phyloP scores from a whole-genome alignment of 2,329 filamentous ascomycete species.

The Chaetomiaceae sp. region DNA sequence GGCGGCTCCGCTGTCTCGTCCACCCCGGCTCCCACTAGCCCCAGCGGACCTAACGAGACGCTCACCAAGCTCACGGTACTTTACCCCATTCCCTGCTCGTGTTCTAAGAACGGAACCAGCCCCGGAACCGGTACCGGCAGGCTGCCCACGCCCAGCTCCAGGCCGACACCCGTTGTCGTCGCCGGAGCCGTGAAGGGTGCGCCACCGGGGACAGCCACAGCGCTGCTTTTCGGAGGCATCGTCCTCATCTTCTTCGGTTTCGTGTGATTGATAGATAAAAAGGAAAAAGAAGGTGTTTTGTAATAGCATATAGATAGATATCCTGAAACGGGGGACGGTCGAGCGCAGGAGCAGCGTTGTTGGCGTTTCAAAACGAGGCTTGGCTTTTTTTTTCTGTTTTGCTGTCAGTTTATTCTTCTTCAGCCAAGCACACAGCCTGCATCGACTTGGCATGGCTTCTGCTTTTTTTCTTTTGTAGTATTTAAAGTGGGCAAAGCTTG shows the following conservation, averaged over 20 bases:
- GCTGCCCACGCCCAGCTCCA: neutral
- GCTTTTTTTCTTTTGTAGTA: neutral
- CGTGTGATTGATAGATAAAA: slow-evolving; percentile 18
- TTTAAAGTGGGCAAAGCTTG: neutral
- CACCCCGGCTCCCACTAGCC: neutral
- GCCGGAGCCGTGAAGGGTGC: slow-evolving; percentile 3
- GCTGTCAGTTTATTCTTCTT: slow-evolving; percentile 1
- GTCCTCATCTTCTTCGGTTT: slow-evolving; percentile 16
- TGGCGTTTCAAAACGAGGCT: neutral
- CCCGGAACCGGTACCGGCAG: too few species aligned
- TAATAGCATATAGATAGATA: neutral
- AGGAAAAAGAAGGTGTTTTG: neutral
- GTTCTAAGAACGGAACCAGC: slow-evolving; percentile 1
- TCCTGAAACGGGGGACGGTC: neutral
- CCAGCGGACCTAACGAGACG: slow-evolving; percentile 6
- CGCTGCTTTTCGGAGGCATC: slow-evolving; percentile 10
- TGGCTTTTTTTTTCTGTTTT: neutral
- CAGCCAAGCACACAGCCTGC: neutral
- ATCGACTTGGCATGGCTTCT: neutral
- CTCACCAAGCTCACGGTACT: slow-evolving; percentile 15
- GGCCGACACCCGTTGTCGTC: neutral
- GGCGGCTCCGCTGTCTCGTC: too few species aligned
- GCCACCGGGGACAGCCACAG: slow-evolving; percentile 5
- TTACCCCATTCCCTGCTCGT: slow-evolving; percentile 14
- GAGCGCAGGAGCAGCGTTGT: neutral